Base-by-base conservation (phyloP, 306 rosid species). In the Vachellia pachyceras region DNA sequence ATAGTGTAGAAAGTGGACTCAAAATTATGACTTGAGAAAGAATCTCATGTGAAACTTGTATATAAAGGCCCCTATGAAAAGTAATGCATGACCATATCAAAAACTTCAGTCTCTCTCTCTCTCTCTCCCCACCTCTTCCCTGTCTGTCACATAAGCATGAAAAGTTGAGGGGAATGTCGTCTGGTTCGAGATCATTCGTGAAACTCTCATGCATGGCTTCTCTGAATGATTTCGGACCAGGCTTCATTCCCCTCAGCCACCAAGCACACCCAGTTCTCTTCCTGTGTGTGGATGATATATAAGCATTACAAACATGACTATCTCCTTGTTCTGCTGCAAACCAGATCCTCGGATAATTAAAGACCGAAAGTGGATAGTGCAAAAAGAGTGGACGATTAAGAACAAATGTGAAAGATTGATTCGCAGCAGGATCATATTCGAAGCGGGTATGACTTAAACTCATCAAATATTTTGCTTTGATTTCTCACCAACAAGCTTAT, bases 161-260 rank as follows among this genome's bases (percentile, higher is more conserved):
- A 89, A 82, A 54, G 97, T 86, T 92, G 94, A 81, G 97, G 90
- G 91, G 88, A 88, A 88, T 84, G 94, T 90, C 20, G 86, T 92
- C 91, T 86, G 97, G 91, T 75, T 90, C 97, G 91, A 92, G 73
- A 90, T 82, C 94, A 72, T 87, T 88, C 90, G 75, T 54, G 85
- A 77, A 70, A 80, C 75, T 55, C 84, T 79, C 9, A 70, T 4
- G 66, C 73, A 69, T 61, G 22, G 72, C 47, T 55, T 40, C 17
- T 49, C 47, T 39, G 90, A 77, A 39, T 83, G 91, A 92, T 92
- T 84, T 90, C 97, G 97, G 97, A 92, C 94, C 94, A 92, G 97
- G 91, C 92, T 90, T 92, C 97, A 90, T 92, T 92, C 97, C 97
- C 94, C 97, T 87, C 94, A 91, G 77, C 93, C 63, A 52, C 29